Evolutionary conservation across 208 protist species (phyloP).

Genomic region (Borovskyia barvae): DNA sequence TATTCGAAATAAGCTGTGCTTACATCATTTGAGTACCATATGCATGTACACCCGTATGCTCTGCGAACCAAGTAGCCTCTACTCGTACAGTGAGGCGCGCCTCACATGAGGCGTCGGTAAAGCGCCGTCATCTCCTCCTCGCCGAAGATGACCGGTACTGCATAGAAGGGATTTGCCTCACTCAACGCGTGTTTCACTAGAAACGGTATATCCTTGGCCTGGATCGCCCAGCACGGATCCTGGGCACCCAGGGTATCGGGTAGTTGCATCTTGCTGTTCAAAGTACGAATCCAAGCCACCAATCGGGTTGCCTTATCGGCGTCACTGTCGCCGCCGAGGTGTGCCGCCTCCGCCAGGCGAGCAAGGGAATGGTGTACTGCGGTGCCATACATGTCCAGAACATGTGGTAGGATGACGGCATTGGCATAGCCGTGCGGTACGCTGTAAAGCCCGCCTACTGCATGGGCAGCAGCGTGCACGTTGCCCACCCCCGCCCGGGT

Average conservation of each 20-base stretch:
- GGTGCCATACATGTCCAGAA: constrained; percentile 57
- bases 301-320: constrained; percentile 45
- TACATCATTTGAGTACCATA: too few relatives aligned
- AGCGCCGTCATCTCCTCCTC: constrained; percentile 40
- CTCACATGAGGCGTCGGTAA: constrained; percentile 25
- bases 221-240: constrained; percentile 28
- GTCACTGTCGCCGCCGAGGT: constrained; percentile 22
- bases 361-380: constrained; percentile 32
- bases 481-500: constrained; percentile 85
- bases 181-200: constrained; percentile 37
- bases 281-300: constrained; percentile 39
- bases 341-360: constrained; percentile 30
- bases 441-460: constrained; percentile 70
- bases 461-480: constrained; percentile 80
- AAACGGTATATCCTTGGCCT: constrained; percentile 37
- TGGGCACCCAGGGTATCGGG: constrained; percentile 29
- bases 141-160: constrained; percentile 62
- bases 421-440: constrained; percentile 85
- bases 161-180: constrained; percentile 63
- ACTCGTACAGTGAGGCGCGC: not conserved
- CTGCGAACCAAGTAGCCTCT: constrained; percentile 1
- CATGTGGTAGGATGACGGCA: constrained; percentile 69
- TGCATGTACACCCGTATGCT: too few relatives aligned
- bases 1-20: not conserved
- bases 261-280: constrained; percentile 48